These are phyloP conservation scores for Talaromyces liani DNA, from an alignment of 495 filamentous ascomycete species.

Conservation along the genomic window DNA sequence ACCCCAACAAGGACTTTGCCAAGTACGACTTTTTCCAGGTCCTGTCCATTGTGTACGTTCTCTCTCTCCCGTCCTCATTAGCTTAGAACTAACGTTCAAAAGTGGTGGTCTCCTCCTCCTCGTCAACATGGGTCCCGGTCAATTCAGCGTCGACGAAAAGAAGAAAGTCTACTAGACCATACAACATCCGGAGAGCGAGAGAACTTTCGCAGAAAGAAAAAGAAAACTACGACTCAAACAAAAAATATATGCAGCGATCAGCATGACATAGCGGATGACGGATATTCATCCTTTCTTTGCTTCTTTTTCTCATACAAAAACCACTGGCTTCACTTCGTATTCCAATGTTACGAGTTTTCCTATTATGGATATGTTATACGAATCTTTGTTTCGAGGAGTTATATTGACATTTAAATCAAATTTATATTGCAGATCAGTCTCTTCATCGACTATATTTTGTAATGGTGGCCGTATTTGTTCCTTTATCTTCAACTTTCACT, in stretches of 20 bases:
- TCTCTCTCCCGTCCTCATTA: not conserved
- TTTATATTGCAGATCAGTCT: not conserved
- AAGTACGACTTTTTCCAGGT: constrained; percentile 99
- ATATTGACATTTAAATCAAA: constrained; percentile 2
- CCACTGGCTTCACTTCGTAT: not conserved
- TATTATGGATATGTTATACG: not conserved
- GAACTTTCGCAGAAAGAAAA: not conserved
- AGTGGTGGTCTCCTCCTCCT: constrained; percentile 87
- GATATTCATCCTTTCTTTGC: not conserved
- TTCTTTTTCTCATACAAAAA: not conserved
- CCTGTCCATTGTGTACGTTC: constrained; percentile 85
- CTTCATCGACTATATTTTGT: not conserved
- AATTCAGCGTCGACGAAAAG: constrained; percentile 98
- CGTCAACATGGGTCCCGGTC: constrained; percentile 96
- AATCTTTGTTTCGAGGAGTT: not conserved
- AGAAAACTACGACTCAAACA: not conserved
- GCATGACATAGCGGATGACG: not conserved
- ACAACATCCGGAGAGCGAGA: not conserved
- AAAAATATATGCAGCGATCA: constrained; percentile 1
- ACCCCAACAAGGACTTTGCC: constrained; percentile 99
- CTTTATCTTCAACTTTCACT: not conserved
- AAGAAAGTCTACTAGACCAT: constrained; percentile 91
- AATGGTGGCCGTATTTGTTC: not conserved
- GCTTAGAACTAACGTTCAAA: constrained; percentile 14
- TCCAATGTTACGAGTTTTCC: not conserved